Conservation (phyloP, 75 land plant species). For the Cunninghamia lanceolata region DNA sequence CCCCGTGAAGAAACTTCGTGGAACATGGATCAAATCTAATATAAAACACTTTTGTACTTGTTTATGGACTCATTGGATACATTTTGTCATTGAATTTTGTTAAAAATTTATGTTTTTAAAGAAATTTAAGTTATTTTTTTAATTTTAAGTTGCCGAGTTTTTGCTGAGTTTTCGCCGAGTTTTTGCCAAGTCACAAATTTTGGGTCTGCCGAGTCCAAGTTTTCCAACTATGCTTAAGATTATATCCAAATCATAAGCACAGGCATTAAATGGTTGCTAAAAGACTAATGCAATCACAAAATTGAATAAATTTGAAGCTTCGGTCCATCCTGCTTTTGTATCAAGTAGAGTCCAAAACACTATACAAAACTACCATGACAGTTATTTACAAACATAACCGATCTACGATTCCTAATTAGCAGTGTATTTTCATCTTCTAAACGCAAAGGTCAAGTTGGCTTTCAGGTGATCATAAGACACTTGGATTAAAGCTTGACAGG, state of each 20-base stretch:
- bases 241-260: neutral
- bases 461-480: neutral
- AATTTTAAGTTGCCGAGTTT: no score
- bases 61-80: no score
- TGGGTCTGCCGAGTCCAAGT: no score
- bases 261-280: neutral
- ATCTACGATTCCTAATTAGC: neutral
- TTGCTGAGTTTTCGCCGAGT: no score
- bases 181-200: no score
- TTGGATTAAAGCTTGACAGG: neutral
- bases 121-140: no score
- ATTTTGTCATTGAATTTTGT: no score
- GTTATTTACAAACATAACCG: neutral
- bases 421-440: neutral
- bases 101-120: no score
- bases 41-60: no score
- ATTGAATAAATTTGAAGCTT: neutral
- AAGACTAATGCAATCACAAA: neutral
- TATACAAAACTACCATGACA: neutral
- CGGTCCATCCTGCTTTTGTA: neutral
- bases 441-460: neutral
- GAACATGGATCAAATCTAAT: no score
- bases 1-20: no score
- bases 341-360: neutral
- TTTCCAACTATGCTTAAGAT: no score